phyloP scores from a whole-genome alignment of 2,329 filamentous ascomycete species.

The Cladosporium velox region DNA sequence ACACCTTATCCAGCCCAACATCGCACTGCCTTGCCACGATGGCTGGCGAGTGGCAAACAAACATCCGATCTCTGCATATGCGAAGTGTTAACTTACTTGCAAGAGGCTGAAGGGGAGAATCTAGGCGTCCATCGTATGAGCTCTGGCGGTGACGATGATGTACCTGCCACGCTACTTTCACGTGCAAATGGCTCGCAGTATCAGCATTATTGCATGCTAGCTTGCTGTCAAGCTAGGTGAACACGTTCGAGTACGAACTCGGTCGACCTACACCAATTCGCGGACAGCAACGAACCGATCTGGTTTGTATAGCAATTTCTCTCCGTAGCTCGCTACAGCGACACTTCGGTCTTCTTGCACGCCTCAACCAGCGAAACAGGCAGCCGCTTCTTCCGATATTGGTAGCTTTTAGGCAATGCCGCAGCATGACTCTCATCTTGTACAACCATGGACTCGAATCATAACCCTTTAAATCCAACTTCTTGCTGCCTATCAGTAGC shows the following conservation, averaged over 20 bases:
- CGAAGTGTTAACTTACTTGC: too few relatives aligned
- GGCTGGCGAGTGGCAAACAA: not conserved
- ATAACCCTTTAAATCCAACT: not conserved
- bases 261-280: not conserved
- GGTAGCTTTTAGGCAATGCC: not conserved
- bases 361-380: not conserved
- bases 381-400: not conserved
- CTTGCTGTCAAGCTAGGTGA: not conserved
- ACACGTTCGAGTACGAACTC: not conserved
- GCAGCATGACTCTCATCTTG: not conserved
- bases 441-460: not conserved
- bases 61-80: not conserved
- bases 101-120: not conserved
- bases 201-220: not conserved
- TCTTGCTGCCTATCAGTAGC: not conserved
- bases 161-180: not conserved
- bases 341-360: not conserved
- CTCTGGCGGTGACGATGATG: not conserved
- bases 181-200: not conserved
- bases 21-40: constrained; percentile 1
- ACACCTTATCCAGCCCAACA: constrained; percentile 7
- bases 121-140: not conserved
- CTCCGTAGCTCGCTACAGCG: not conserved
- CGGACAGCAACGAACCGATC: not conserved
- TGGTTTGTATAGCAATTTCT: not conserved